Evolutionary conservation across 495 filamentous ascomycete genomes (phyloP).

Genomic region (Bacidia rubella): DNA sequence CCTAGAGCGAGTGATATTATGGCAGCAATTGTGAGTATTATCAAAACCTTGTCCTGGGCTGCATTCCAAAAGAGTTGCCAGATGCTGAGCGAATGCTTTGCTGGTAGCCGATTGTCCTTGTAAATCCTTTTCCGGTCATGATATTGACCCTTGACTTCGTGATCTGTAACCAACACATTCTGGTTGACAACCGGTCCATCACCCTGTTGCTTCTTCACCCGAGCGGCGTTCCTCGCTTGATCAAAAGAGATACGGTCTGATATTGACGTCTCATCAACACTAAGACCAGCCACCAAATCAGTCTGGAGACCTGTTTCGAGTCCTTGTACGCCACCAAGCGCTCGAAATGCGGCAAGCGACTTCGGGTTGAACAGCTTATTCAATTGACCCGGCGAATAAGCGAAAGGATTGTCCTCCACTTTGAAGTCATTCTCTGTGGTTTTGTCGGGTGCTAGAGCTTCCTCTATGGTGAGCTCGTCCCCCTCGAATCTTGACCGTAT

Average conservation of each 20-base stretch:
- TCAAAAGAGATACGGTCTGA: slow-evolving; percentile 46
- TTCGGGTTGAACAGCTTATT: slow-evolving; percentile 68
- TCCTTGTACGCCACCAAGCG: slow-evolving; percentile 52
- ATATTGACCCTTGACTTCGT: slow-evolving; percentile 28
- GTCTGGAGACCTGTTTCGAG: slow-evolving; percentile 56
- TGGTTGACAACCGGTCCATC: slow-evolving; percentile 7
- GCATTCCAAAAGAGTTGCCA: slow-evolving; percentile 70
- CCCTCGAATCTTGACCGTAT: slow-evolving; percentile 19
- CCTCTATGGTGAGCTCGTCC: slow-evolving; percentile 33
- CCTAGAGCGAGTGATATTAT: slow-evolving; percentile 59
- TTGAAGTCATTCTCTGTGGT: slow-evolving; percentile 50
- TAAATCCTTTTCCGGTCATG: slow-evolving; percentile 58
- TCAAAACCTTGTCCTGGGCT: slow-evolving; percentile 76
- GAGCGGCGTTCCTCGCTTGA: slow-evolving; percentile 32
- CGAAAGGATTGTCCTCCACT: slow-evolving; percentile 55
- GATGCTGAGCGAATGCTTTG: slow-evolving; percentile 59
- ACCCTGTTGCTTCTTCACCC: slow-evolving; percentile 8
- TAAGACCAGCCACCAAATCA: slow-evolving; percentile 49
- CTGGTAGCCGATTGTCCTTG: slow-evolving; percentile 59
- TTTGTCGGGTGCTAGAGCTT: slow-evolving; percentile 53
- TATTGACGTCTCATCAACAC: slow-evolving; percentile 48
- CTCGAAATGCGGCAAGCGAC: slow-evolving; percentile 54
- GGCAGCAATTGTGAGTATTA: slow-evolving; percentile 60
- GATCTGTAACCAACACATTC: slow-evolving; percentile 11
- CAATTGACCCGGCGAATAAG: slow-evolving; percentile 55